Percentiles rank a stretch among this genome's conserved stretches.
Evolutionary conservation across 768 basidiomycete genomes (phyloP).

Genomic region (Podaxis sp.): DNA sequence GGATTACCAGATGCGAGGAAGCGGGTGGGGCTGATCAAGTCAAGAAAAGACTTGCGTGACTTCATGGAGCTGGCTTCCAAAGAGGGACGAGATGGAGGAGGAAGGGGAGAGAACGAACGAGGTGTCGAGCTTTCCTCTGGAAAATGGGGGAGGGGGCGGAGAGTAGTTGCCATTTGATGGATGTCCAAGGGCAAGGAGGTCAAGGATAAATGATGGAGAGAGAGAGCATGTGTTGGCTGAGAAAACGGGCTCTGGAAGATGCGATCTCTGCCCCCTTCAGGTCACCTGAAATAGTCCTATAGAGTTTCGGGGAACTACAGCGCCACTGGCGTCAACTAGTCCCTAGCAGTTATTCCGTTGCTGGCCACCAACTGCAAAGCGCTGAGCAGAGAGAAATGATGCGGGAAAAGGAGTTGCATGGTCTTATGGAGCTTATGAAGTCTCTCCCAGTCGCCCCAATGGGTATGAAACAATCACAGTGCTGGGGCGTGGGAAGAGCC

Average conservation of each 20-base stretch:
- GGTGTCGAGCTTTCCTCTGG: constrained; percentile 1
- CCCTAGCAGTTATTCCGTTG: not conserved
- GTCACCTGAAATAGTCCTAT: not conserved
- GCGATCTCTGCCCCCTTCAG: not conserved
- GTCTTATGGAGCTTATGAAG: not conserved
- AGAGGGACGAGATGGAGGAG: not conserved
- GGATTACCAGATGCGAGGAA: not conserved
- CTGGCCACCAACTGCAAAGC: not conserved
- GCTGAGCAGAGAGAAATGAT: not conserved
- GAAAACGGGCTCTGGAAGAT: not conserved
- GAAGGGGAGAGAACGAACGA: constrained; percentile 12
- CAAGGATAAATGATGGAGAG: constrained; percentile 7
- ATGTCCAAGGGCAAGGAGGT: not conserved
- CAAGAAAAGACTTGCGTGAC: constrained; percentile 15
- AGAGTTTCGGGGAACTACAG: not conserved
- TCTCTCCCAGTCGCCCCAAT: not conserved
- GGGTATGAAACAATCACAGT: constrained; percentile 2
- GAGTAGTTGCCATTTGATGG: constrained; percentile 6
- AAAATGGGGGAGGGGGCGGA: constrained; percentile 10
- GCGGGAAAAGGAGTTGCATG: not conserved
- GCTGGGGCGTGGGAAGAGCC: not conserved
- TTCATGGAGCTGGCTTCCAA: constrained; percentile 14
- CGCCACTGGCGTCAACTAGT: not conserved
- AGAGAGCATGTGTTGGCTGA: not conserved
- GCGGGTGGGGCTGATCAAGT: not conserved